Conservation (phyloP, 306 rosid genomes). For the Trifolium fragiferum region DNA sequence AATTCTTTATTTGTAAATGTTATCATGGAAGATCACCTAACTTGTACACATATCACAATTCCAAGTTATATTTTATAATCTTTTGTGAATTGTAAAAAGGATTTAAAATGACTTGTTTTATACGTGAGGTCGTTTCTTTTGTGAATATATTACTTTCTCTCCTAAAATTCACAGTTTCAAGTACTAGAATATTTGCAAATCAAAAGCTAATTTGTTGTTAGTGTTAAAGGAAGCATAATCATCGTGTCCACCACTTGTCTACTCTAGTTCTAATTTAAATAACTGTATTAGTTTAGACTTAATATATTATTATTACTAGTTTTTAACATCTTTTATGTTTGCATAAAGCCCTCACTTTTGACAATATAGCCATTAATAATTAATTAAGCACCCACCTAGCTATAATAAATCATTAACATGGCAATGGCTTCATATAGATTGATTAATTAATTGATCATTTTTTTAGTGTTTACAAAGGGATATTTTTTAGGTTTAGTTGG, state of each 20-base stretch:
- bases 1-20: no score
- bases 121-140: constrained; percentile 22
- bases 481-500: neutral
- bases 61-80: constrained; percentile 16
- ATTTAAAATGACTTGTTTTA: constrained; percentile 24
- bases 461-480: neutral
- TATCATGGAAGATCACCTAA: constrained; percentile 51
- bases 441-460: neutral
- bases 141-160: constrained; percentile 12
- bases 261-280: constrained; percentile 36
- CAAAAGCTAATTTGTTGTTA: constrained; percentile 36
- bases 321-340: constrained; percentile 45
- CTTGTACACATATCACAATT: constrained; percentile 32
- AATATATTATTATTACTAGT: no score
- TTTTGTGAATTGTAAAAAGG: neutral
- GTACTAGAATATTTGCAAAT: constrained; percentile 43
- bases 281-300: constrained; percentile 34
- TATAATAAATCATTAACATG: constrained; percentile 17
- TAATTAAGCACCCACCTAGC: constrained; percentile 39
- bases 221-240: constrained; percentile 48
- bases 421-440: constrained; percentile 29
- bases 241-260: constrained; percentile 53
- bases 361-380: constrained; percentile 41
- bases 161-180: constrained; percentile 25
- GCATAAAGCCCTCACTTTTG: constrained; percentile 46